These are phyloP conservation scores for Sugiyamaella chiloensis DNA, from an alignment of 805 yeast species.

Conservation along the genomic window DNA sequence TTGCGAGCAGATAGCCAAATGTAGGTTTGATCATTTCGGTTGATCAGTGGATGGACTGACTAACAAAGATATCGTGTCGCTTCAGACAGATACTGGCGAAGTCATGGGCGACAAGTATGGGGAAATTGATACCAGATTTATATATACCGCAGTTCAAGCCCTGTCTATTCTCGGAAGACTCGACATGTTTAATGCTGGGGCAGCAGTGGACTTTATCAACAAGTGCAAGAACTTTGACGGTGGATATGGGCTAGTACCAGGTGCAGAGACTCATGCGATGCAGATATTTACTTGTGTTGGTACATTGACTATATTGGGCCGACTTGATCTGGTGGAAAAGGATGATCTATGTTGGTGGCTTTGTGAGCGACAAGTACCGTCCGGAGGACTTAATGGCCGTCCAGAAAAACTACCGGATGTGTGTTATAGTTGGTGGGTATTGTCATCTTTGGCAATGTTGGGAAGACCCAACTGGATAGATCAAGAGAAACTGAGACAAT, in stretches of 20 bases:
- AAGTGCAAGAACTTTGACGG: conserved; percentile 90
- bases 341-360: conserved; percentile 75
- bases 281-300: conserved; percentile 86
- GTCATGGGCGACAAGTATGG: conserved; percentile 90
- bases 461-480: conserved; percentile 76
- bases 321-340: conserved; percentile 47
- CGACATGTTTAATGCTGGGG: conserved; percentile 40
- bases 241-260: conserved; percentile 90
- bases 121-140: conserved; percentile 89
- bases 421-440: conserved; percentile 98
- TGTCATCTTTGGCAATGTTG: conserved; percentile 69
- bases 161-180: conserved; percentile 66
- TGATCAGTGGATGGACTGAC: too few relatives aligned
- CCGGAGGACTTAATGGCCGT: conserved; percentile 94
- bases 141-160: conserved; percentile 74
- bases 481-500: conserved; percentile 53
- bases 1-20: conserved; percentile 34
- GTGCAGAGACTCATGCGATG: conserved; percentile 94
- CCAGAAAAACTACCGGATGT: conserved; percentile 95
- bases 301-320: conserved; percentile 64
- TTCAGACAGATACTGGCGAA: conserved; percentile 63
- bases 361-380: conserved; percentile 79
- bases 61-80: conserved; percentile 33
- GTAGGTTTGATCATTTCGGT: conserved; percentile 33
- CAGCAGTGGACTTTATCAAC: conserved; percentile 60